Base-by-base conservation (phyloP, 768 basidiomycete genomes). In the Chalciporus chontae region DNA sequence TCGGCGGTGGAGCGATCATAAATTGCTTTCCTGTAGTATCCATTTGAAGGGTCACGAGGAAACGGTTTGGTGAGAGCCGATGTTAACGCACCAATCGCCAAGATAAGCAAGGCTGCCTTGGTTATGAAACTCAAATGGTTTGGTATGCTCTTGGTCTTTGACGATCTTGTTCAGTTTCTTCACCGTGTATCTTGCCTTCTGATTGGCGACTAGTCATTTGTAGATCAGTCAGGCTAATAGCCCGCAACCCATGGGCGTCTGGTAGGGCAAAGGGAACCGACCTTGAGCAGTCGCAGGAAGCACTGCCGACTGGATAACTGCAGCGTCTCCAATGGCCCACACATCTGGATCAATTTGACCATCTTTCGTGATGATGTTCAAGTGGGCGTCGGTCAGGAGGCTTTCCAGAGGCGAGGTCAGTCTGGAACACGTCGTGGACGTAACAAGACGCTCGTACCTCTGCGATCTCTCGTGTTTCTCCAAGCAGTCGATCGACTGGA, bases 261-360 rank as follows among this genome's bases (percentile, higher is more conserved):
- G 47, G 52, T 51, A 47, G 23, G 50, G 41, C 17, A 45, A 57
- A 8, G 41, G 52, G 57, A 49, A 51, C 64, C 13, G 6, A 76
- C 85, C 87, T 78, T 94, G 91, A 4, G 92, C 90, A 15, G 91
- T 94, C 1, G 92, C 89, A 10, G 92, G 90, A 9, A 93, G 71
- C 36, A 75, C 71, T 19, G 71, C 71, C 38, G 71, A 77, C 29
- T 79, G 74, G 43, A 86, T 77, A 38, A 73, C 75, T 1, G 83
- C 80, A 36, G 86, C 81, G 61, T 94, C 92, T 5, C 92, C 92
- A 48, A 94, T 84, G 3, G 83, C 89, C 74, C 78, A 93, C 0
- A 94, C 83, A 62, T 90, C 81, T 3, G 77, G 72, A 57, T 89
- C 73, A 3, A 75, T 59, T n/a, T 71, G 66, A 4, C 76, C 79